phyloP scores from a whole-genome alignment of 2,329 filamentous ascomycete species.

The Podosphaera aphanis region DNA sequence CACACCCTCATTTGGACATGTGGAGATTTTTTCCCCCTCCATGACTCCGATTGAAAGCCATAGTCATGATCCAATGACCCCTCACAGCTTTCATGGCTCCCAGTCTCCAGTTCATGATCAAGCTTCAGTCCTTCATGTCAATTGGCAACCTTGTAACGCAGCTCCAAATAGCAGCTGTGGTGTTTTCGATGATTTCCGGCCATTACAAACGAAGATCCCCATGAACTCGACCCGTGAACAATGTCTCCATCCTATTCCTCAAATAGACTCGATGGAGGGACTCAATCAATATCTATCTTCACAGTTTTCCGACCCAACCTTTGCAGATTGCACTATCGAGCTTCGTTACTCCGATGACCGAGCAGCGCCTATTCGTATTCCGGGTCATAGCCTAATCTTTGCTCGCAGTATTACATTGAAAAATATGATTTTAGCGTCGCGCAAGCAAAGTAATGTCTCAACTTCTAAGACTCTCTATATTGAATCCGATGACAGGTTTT shows the following conservation, averaged over 20 bases:
- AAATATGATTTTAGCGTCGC: constrained; percentile 9
- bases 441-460: constrained; percentile 12
- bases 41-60: constrained; percentile 11
- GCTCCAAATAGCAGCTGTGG: constrained; percentile 20
- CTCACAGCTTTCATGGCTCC: constrained; percentile 38
- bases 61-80: constrained; percentile 28
- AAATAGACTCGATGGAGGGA: constrained; percentile 16
- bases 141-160: constrained; percentile 19
- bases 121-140: constrained; percentile 13
- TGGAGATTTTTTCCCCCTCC: constrained; percentile 17
- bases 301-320: constrained; percentile 19
- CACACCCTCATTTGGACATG: constrained; percentile 13
- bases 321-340: constrained; percentile 25
- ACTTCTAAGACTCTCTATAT: constrained; percentile 21
- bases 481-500: constrained; percentile 26
- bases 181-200: constrained; percentile 12
- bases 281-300: constrained; percentile 19
- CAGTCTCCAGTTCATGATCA: constrained; percentile 30
- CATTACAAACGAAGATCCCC: constrained; percentile 9
- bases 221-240: constrained; percentile 6
- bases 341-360: constrained; percentile 22
- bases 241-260: constrained; percentile 2
- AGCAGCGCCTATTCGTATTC: constrained; percentile 21
- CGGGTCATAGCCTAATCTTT: constrained; percentile 31
- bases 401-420: constrained; percentile 26